phyloP scores from a whole-genome alignment of 768 basidiomycete species.

The Nevesoporus exiguus region DNA sequence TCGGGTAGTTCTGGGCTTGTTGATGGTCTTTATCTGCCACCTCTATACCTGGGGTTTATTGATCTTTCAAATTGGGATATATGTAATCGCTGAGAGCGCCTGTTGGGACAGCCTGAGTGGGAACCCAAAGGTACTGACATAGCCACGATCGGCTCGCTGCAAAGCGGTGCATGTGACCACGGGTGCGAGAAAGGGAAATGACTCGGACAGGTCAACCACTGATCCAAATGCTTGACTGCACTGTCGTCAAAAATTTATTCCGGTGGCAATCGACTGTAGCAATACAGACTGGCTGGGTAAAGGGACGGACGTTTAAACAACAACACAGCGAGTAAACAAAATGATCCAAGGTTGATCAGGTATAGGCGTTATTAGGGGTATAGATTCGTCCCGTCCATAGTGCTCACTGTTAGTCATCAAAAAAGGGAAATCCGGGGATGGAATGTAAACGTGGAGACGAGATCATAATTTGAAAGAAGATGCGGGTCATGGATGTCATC shows the following conservation, averaged over 20 bases:
- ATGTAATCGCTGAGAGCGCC: neutral
- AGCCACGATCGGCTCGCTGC: neutral
- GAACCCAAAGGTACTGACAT: neutral
- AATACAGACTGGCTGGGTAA: neutral
- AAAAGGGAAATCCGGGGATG: conserved; percentile 3
- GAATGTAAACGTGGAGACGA: conserved; percentile 5
- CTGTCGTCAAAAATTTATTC: neutral
- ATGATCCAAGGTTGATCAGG: conserved; percentile 11
- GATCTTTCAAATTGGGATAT: neutral
- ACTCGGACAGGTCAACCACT: neutral
- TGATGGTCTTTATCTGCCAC: neutral
- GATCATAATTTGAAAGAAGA: conserved; percentile 5
- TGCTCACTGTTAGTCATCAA: conserved; percentile 2
- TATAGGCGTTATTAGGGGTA: conserved; percentile 21
- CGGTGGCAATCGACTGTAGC: conserved; percentile 2
- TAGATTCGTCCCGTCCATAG: conserved; percentile 10
- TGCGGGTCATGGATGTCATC: conserved; percentile 4
- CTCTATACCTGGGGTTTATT: neutral
- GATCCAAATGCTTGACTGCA: neutral
- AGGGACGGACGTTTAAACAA: neutral
- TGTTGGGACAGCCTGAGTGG: neutral
- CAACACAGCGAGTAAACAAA: conserved; percentile 3
- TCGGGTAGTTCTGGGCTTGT: neutral
- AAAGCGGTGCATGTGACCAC: neutral
- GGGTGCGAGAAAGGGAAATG: neutral